Conservation (phyloP, 768 basidiomycete species). For the Gautieria morchelliformis region DNA sequence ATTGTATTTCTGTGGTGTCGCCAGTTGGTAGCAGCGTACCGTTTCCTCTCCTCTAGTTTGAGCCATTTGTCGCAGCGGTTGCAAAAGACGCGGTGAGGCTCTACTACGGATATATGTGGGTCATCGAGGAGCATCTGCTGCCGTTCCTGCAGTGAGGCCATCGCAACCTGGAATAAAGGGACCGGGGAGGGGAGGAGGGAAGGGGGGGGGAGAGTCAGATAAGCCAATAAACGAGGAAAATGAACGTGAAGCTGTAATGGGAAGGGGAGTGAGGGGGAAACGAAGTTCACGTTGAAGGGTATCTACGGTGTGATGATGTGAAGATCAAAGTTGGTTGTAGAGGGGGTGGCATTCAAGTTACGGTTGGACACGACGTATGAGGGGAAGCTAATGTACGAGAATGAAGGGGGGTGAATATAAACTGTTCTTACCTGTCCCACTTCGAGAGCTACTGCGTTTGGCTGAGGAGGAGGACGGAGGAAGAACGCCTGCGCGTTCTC, state of each 20-base stretch:
- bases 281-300: not conserved
- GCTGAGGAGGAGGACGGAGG: not conserved
- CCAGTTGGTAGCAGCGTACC: constrained; percentile 8
- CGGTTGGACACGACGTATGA: too few relatives aligned
- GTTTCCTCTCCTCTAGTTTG: constrained; percentile 31
- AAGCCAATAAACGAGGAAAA: not conserved
- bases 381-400: not conserved
- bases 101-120: constrained; percentile 72
- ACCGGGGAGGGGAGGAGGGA: not conserved
- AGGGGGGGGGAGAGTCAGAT: not conserved
- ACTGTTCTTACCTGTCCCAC: too few relatives aligned
- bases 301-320: not conserved
- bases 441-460: too few relatives aligned
- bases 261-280: not conserved
- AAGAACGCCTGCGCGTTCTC: not conserved
- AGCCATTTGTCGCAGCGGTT: constrained; percentile 9
- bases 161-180: not conserved
- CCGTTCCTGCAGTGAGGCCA: constrained; percentile 31
- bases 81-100: constrained; percentile 30
- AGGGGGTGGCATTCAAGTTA: too few relatives aligned
- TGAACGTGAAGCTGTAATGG: not conserved
- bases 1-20: constrained; percentile 7
- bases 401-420: not conserved
- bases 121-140: constrained; percentile 60
- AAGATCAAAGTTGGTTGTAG: too few relatives aligned